A percentile compares a stretch with the other conserved stretches of the same genome.
These are phyloP conservation scores for Esteya vermicola DNA, from an alignment of 2,329 filamentous ascomycete genomes.

Conservation along the genomic window DNA sequence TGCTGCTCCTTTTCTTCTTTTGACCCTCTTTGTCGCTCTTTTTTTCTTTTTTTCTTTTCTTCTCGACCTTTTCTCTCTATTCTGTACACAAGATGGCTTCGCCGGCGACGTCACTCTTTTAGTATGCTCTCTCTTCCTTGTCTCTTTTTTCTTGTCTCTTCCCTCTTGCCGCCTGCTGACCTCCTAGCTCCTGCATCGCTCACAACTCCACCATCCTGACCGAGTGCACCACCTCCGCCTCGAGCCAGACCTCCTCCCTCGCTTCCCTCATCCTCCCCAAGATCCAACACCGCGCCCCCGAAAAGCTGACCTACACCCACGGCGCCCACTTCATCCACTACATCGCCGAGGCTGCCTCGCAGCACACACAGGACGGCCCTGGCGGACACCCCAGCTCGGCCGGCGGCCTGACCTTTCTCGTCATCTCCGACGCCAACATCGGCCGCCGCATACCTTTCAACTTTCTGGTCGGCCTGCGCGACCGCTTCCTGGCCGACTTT, in stretches of 20 bases:
- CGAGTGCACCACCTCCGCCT: constrained; percentile 80
- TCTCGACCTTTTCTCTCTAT: neutral
- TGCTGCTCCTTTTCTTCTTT: neutral
- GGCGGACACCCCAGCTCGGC: constrained; percentile 35
- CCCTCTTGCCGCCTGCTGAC: neutral
- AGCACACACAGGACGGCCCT: constrained; percentile 43
- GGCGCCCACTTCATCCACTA: constrained; percentile 90
- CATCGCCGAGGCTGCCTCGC: constrained; percentile 68
- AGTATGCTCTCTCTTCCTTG: neutral
- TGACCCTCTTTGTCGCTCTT: neutral
- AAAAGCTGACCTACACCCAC: constrained; percentile 92
- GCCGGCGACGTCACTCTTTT: neutral
- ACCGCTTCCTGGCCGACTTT: constrained; percentile 66
- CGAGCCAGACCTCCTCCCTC: constrained; percentile 70
- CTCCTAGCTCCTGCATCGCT: constrained; percentile 72
- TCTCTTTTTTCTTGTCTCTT: neutral
- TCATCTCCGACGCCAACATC: constrained; percentile 67
- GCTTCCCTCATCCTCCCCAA: constrained; percentile 92
- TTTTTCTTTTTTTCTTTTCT: neutral
- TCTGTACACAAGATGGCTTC: neutral
- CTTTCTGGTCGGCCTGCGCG: constrained; percentile 81
- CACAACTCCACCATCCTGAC: constrained; percentile 85
- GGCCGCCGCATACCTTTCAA: constrained; percentile 85
- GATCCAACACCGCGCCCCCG: constrained; percentile 63
- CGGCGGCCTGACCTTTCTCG: constrained; percentile 80